Conservation (phyloP, 805 yeast genomes). For the Wickerhamiella hasegawae region DNA sequence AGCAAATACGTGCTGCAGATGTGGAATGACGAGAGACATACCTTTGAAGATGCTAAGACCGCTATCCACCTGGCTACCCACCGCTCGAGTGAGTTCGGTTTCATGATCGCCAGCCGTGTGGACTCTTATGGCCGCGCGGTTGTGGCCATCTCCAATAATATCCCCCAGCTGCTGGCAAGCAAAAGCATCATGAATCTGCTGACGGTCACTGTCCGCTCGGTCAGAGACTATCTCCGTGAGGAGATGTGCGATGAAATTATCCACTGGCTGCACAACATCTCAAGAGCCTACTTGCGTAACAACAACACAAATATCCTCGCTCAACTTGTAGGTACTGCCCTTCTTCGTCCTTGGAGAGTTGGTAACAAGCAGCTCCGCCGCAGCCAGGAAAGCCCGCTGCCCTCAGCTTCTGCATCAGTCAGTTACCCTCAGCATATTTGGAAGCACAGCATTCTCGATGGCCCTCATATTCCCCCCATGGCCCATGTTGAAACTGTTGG, state of each 20-base stretch:
- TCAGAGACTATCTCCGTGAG: slow-evolving; percentile 60
- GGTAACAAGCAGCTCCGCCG: slow-evolving; percentile 24
- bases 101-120: slow-evolving; percentile 52
- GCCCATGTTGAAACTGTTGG: background rate
- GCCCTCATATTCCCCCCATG: background rate
- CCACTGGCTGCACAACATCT: slow-evolving; percentile 45
- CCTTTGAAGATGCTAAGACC: slow-evolving; percentile 56
- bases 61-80: slow-evolving; percentile 48
- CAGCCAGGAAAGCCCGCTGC: background rate
- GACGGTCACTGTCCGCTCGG: slow-evolving; percentile 41
- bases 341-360: slow-evolving; percentile 44
- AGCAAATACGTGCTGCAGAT: slow-evolving; percentile 39
- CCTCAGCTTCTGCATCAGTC: slow-evolving; percentile 1
- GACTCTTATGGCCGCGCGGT: slow-evolving; percentile 53
- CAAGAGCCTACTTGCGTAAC: slow-evolving; percentile 27
- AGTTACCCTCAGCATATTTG: background rate
- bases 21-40: slow-evolving; percentile 70
- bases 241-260: slow-evolving; percentile 64
- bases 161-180: slow-evolving; percentile 34
- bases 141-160: slow-evolving; percentile 41
- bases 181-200: slow-evolving; percentile 43
- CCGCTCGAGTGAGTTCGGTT: slow-evolving; percentile 47
- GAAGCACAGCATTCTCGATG: background rate
- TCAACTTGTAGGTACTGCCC: slow-evolving; percentile 34
- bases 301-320: slow-evolving; percentile 33